Evolutionary conservation across 192 early-diverging fungal species (phyloP), one percentile per base, ranked within the genome.

Genomic region (Fimicolochytrium jonesii): DNA sequence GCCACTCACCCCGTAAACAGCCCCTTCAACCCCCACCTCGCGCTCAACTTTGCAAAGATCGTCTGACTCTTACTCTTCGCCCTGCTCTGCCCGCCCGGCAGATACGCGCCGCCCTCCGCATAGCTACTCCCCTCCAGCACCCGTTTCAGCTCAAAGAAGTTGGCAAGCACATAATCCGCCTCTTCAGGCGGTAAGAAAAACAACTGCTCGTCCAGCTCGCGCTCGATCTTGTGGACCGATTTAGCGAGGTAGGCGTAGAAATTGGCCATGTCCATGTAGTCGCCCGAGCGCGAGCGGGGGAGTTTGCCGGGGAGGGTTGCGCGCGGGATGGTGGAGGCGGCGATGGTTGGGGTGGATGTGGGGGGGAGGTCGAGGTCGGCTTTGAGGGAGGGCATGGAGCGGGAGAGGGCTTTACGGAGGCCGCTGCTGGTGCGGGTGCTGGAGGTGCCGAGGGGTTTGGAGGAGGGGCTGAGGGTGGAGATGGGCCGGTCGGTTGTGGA

Each of bases 111-210:
- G n/a, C 45, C 25, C 22, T 61, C 59, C 32, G 45, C 59, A 50
- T 61, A 61, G 13, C 22, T 30, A 36, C 64, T 66, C 20, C 36
- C 30, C 47, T 66, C 56, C 13, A 77, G n/a, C 26, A 64, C 9
- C 47, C 58, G 18, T 41, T 70, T 77, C 37, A 77, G 28, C 35
- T 77, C 65, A 30, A 59, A 31, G 41, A 77, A 77, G 37, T 52
- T 56, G 2, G 47, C 30, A 31, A 60, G 20, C 26, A 77, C 18
- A 17, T 63, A 56, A 35, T 72, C 68, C 46, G 47, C 33, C 20
- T 62, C 50, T 17, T 64, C 56, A 6, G 60, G 55, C 15, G 57
- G n/a, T n/a, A 77, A 56, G 4, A 44, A n/a, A 23, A 45, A 37
- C 17, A 64, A 44, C 32, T 58, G 49, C 26, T 70, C 59, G 29